These are phyloP conservation scores for Elaeis oleifera DNA, from an alignment of 202 grass and related monocot species.

Conservation along the genomic window DNA sequence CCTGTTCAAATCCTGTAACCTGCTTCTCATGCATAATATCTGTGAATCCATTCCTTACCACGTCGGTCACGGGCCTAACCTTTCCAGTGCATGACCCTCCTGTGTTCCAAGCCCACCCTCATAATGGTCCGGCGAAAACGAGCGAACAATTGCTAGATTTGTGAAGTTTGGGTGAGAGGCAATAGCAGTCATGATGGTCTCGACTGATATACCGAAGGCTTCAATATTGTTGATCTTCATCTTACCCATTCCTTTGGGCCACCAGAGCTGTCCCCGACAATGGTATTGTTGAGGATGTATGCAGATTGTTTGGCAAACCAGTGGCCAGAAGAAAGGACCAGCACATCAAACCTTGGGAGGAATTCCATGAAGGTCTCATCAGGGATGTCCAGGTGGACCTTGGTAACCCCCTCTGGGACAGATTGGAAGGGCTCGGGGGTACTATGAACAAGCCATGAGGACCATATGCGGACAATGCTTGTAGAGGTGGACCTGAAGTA, in stretches of 20 bases:
- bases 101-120: constrained; percentile 88
- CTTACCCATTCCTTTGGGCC: constrained; percentile 45
- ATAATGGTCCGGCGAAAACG: constrained; percentile 91
- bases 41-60: constrained; percentile 66
- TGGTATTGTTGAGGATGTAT: constrained; percentile 48
- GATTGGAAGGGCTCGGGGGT: constrained; percentile 46
- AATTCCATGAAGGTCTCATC: constrained; percentile 77
- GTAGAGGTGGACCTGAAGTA: constrained; percentile 76
- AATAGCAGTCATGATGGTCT: constrained; percentile 61
- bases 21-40: constrained; percentile 75
- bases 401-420: constrained; percentile 53
- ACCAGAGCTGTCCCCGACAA: constrained; percentile 95
- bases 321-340: constrained; percentile 84
- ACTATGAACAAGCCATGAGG: constrained; percentile 75
- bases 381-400: constrained; percentile 78
- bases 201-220: constrained; percentile 61
- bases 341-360: constrained; percentile 61
- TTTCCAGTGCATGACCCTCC: constrained; percentile 91
- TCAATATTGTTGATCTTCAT: constrained; percentile 82
- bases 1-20: constrained; percentile 45
- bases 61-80: constrained; percentile 39
- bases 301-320: constrained; percentile 87
- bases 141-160: constrained; percentile 58
- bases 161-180: constrained; percentile 68
- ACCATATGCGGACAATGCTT: constrained; percentile 73